Base-by-base conservation (phyloP, 352 stramenopile species). In the Phytophthora nicotianae region DNA sequence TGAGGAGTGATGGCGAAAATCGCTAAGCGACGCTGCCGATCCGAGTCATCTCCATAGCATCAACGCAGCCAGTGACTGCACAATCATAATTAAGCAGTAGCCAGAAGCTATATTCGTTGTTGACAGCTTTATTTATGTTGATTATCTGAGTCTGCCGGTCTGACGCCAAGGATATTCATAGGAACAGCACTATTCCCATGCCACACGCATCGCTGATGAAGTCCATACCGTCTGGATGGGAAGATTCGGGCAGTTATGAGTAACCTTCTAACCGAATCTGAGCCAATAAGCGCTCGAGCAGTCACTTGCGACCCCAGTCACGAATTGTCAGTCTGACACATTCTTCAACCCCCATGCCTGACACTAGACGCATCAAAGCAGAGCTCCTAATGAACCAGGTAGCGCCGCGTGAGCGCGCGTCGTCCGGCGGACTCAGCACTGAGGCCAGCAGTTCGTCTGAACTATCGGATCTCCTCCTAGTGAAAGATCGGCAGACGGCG, bases 401-500 rank as follows among this genome's bases (percentile, higher is more conserved):
- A 23, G 17, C 38, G 23, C 66, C 62, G 9, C 55, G 38, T 2
- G 50, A 74, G 32, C 60, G 49, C 47, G n/a, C 47, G 45, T 72
- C 51, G 26, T 47, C 50, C 29, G 35, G 50, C 27, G 33, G 19
- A 8, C 17, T 46, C n/a, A 62, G 46, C 27, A 68, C 49, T 13
- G 56, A 64, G n/a, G 40, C 47, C 14, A 71, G 61, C 43, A 64
- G 50, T 27, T 58, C 58, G 26, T 68, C 46, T 27, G 67, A 72
- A 38, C n/a, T 55, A 6, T 62, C 37, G 24, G 63, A 76, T 8
- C 63, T 46, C 0, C 68, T 75, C 19, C 17, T 64, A 3, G 16
- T 53, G 19, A 73, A 73, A 55, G 53, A 65, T 53, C 58, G 32
- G 19, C 58, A 53, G 40, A 23, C 19, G 13, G 13, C 11, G n/a